Evolutionary conservation across 2,329 filamentous ascomycete species (phyloP), one percentile per base, ranked within the genome.

Genomic region (Monosporascus sp.): DNA sequence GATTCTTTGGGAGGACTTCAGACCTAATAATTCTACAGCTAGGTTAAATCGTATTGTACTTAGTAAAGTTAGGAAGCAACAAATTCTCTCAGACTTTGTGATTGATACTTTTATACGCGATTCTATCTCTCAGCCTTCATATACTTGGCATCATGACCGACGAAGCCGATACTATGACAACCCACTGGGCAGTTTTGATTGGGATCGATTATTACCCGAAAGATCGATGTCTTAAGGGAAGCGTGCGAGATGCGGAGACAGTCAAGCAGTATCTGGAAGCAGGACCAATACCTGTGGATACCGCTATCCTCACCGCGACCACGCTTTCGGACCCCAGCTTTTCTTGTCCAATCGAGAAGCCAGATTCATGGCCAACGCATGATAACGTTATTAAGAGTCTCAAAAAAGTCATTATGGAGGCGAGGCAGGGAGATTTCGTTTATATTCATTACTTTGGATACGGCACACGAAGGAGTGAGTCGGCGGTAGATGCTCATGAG

Each of bases 201-300:
- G 43, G 50, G 6, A 47, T 51, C n/a, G 28, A 51, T 20, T 51
- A 46, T 18, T 51, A 51, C 41, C 40, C 28, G 14, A 46, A 41
- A 17, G 43, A 51, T n/a, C 14, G 18, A 15, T 37, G 35, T 20
- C 50, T 51, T 47, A 41, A 47, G 14, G 50, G 50, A 7, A 47
- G 43, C 28, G 35, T 51, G 31, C 41, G 14, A 47, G 50, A 51
- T 22, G 50, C 50, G 14, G n/a, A 15, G 20, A 37, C n/a, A 35
- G 43, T 51, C 7, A 45, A 47, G 40, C 38, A 47, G 9, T n/a
- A 47, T 22, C 50, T 51, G 20, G 50, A 47, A 18, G 31, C 37
- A 43, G 43, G 41, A 37, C 11, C 17, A n/a, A 24, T 20, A 11
- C 31, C 43, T 5, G 17, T 47, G 15, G 20, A 51, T 18, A 51